Conservation (phyloP, 78 protist species). For the Cyanophora paradoxa region DNA sequence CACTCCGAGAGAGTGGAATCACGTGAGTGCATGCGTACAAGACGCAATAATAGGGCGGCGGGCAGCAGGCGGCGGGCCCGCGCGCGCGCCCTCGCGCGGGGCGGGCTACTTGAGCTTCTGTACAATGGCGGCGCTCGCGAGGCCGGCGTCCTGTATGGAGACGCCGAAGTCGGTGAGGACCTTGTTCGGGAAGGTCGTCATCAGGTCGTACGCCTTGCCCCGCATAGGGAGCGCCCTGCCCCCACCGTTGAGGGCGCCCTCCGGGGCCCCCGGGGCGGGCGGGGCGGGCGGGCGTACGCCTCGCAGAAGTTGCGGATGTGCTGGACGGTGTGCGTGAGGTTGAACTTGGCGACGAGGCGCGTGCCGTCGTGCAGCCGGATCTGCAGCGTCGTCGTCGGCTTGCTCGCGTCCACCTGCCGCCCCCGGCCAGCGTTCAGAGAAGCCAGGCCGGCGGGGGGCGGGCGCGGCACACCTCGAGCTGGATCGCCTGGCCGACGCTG, state of each 20-base stretch:
- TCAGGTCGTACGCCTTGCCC: not conserved
- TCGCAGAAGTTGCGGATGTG: not conserved
- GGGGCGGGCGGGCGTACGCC: not conserved
- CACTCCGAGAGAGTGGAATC: no score
- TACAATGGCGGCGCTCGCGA: no score
- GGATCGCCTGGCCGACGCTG: constrained; percentile 3
- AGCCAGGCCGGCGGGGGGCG: not conserved
- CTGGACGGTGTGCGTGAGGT: not conserved
- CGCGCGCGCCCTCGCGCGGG: no score
- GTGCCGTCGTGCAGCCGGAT: not conserved
- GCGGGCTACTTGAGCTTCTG: no score
- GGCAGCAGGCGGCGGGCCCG: no score
- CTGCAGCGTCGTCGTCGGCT: constrained; percentile 17
- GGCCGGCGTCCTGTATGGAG: not conserved
- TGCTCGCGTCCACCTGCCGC: not conserved
- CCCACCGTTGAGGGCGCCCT: no score
- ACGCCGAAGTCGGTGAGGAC: not conserved
- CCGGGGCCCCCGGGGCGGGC: no score
- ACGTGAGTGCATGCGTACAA: no score
- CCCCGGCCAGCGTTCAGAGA: not conserved
- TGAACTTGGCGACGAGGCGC: not conserved
- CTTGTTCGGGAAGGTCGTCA: not conserved
- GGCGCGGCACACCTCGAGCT: no score
- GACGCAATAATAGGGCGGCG: no score
- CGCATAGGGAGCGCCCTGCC: no score